These are phyloP conservation scores for Umbelopsis ramanniana DNA, from an alignment of 192 early-diverging fungal genomes.

Conservation along the genomic window DNA sequence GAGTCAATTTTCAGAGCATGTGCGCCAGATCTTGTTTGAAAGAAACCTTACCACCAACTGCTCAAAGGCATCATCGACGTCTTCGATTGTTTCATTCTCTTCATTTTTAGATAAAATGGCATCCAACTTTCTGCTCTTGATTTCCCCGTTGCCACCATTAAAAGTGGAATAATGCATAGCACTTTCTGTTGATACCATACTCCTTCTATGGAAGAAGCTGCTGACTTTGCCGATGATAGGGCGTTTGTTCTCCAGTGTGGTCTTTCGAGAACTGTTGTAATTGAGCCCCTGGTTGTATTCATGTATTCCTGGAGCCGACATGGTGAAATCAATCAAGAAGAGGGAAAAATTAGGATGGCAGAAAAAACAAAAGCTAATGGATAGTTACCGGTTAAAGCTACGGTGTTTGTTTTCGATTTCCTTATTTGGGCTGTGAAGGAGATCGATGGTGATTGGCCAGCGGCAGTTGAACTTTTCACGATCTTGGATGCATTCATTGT, in stretches of 20 bases:
- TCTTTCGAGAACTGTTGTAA: not conserved
- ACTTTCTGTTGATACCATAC: constrained; percentile 5
- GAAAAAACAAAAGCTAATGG: not conserved
- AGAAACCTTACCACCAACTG: constrained; percentile 28
- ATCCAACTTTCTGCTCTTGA: not conserved
- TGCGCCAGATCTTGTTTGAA: not conserved
- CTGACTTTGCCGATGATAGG: constrained; percentile 23
- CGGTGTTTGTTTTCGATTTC: constrained; percentile 13
- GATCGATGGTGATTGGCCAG: constrained; percentile 3
- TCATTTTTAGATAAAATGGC: not conserved
- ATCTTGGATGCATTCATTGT: constrained; percentile 5
- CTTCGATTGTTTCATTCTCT: not conserved
- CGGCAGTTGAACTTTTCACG: not conserved
- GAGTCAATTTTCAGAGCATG: not conserved
- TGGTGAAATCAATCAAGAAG: not conserved
- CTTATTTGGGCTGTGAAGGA: not conserved
- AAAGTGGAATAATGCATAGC: constrained; percentile 9
- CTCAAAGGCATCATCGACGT: constrained; percentile 34
- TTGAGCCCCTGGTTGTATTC: not conserved
- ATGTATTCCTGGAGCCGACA: constrained; percentile 1
- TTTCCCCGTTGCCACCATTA: not conserved
- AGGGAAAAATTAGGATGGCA: not conserved
- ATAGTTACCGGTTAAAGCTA: not conserved
- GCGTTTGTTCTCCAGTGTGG: not conserved
- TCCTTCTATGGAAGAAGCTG: constrained; percentile 12